Percentiles rank a stretch among this genome's conserved stretches.
phyloP scores from a whole-genome alignment of 2,329 filamentous ascomycete genomes.

The Arthroderma uncinatum region DNA sequence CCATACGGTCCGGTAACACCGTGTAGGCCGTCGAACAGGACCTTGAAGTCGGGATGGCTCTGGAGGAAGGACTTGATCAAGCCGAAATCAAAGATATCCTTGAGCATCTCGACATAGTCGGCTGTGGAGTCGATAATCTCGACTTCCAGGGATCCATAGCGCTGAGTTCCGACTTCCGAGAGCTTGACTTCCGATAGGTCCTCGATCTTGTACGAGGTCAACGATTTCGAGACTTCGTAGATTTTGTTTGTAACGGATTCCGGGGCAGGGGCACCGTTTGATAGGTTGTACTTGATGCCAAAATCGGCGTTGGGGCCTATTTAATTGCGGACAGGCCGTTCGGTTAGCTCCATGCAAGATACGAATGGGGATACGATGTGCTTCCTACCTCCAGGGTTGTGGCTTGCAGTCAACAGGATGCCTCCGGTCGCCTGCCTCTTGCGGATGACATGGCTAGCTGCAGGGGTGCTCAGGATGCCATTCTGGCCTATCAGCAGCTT shows the following conservation, averaged over 20 bases:
- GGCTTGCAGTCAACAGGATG: constrained; percentile 90
- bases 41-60: constrained; percentile 81
- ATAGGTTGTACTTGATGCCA: constrained; percentile 98
- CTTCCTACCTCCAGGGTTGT: constrained; percentile 91
- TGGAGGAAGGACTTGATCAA: constrained; percentile 90
- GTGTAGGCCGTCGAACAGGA: constrained; percentile 87
- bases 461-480: constrained; percentile 92
- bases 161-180: constrained; percentile 66
- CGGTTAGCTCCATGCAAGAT: neutral
- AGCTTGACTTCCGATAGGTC: constrained; percentile 82
- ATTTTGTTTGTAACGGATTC: constrained; percentile 98
- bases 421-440: constrained; percentile 91
- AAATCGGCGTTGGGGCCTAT: constrained; percentile 90
- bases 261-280: constrained; percentile 90
- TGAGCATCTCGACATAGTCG: constrained; percentile 90
- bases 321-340: neutral
- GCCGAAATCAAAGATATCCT: constrained; percentile 96
- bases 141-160: constrained; percentile 77
- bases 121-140: constrained; percentile 88
- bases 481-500: constrained; percentile 94
- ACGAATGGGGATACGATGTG: neutral
- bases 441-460: constrained; percentile 89
- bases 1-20: constrained; percentile 95
- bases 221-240: constrained; percentile 76
- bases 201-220: constrained; percentile 85